Evolutionary conservation across 805 yeast genomes (phyloP).

Genomic region (Candida maesae): DNA sequence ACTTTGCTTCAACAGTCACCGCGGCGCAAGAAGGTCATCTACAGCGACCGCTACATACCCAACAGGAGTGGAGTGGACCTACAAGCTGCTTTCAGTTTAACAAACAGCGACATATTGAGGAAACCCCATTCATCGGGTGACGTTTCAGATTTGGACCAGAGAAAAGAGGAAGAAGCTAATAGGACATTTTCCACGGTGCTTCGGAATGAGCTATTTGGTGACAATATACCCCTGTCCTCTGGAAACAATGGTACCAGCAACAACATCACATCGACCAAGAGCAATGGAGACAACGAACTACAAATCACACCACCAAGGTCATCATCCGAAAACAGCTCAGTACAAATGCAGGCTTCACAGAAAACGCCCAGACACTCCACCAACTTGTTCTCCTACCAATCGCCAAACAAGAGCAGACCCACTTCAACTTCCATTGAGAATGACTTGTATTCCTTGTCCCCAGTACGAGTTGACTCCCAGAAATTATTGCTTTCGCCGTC

Average conservation of each 20-base stretch:
- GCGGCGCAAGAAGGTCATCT: slow-evolving; percentile 39
- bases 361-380: slow-evolving; percentile 39
- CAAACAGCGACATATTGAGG: slow-evolving; percentile 18
- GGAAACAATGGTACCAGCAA: slow-evolving; percentile 23
- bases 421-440: slow-evolving; percentile 57
- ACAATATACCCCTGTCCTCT: slow-evolving; percentile 52
- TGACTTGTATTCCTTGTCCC: slow-evolving; percentile 76
- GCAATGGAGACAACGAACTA: slow-evolving; percentile 26
- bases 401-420: slow-evolving; percentile 62
- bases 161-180: slow-evolving; percentile 78
- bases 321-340: slow-evolving; percentile 18
- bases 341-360: slow-evolving; percentile 17
- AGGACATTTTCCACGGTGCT: slow-evolving; percentile 81
- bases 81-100: slow-evolving; percentile 59
- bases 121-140: slow-evolving; percentile 28
- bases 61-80: slow-evolving; percentile 80
- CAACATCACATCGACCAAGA: slow-evolving; percentile 24
- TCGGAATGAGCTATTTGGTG: slow-evolving; percentile 90
- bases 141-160: slow-evolving; percentile 54
- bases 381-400: slow-evolving; percentile 70
- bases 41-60: slow-evolving; percentile 87
- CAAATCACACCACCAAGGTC: slow-evolving; percentile 33
- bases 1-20: slow-evolving; percentile 30
- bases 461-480: slow-evolving; percentile 87
- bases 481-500: slow-evolving; percentile 75